Base-by-base conservation (phyloP, 164 flowering plant species). In the Platanus orientalis region DNA sequence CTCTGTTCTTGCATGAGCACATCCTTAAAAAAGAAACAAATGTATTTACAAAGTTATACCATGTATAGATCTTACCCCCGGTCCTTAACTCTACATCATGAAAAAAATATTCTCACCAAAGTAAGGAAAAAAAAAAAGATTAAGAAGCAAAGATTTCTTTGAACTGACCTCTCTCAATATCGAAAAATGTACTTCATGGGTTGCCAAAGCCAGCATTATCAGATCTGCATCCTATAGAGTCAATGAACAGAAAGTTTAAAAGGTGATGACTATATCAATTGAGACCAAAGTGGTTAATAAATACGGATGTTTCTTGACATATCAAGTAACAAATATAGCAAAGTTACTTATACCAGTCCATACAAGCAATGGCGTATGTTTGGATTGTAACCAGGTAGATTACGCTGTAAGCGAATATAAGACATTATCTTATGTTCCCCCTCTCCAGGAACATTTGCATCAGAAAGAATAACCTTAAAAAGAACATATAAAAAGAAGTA, bases 361-460 rank as follows among this genome's bases (percentile, higher is more conserved):
- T 82, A 77, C 1, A 84, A 54, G 51, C 84, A 80, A n/a, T 84
- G 86, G 0, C 75, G 55, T 0, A 83, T 82, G 48, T 82, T 81
- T 4, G 87, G 79, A 64, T 84, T 63, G 54, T 75, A 84, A 3
- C 54, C 65, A 7, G 64, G 42, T 26, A 30, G 65, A 19, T 47
- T 60, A 1, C 89, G 62, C 28, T 81, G 87, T 0, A 57, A 64
- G 16, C 87, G 76, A 1, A 84, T 81, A 26, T 70, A 81, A 0
- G 77, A 73, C 79, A 84, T 81, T 5, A 81, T 78, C 61, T 80
- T 82, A 32, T 82, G 87, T 21, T 84, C 84, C 17, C 89, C 89
- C 49, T 84, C 86, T 0, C 88, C 89, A 19, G 84, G 86, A 57
- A 76, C 80, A 69, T 75, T 84, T 0, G 80, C 74, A 68, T 82